Evolutionary conservation across 1,284 basidiomycete genomes (phyloP).

Genomic region (Phaffia rhodozyma): DNA sequence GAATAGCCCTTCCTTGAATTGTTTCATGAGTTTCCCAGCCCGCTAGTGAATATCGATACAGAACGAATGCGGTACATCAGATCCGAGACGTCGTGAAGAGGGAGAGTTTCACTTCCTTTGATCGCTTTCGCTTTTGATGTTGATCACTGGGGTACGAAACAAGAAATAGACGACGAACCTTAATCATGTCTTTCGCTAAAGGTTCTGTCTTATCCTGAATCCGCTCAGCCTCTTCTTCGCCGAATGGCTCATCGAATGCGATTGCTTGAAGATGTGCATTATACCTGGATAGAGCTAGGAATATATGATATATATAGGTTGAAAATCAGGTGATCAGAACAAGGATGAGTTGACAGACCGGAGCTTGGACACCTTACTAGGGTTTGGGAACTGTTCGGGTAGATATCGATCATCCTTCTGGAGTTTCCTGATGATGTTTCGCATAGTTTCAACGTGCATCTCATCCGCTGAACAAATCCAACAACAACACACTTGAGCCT

Average conservation of each 20-base stretch:
- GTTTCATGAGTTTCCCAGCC: too few relatives aligned
- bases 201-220: slow-evolving; percentile 73
- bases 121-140: too few relatives aligned
- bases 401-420: slow-evolving; percentile 65
- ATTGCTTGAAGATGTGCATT: slow-evolving; percentile 81
- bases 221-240: slow-evolving; percentile 55
- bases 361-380: slow-evolving; percentile 45
- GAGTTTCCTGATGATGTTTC: slow-evolving; percentile 64
- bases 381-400: slow-evolving; percentile 85
- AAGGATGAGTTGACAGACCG: slow-evolving; percentile 1
- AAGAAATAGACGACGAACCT: slow-evolving; percentile 39
- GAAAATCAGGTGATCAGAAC: slow-evolving; percentile 17
- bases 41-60: too few relatives aligned
- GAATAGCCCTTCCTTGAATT: too few relatives aligned
- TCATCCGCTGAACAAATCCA: slow-evolving; percentile 46
- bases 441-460: slow-evolving; percentile 54
- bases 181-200: slow-evolving; percentile 63
- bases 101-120: too few relatives aligned
- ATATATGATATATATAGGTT: neutral
- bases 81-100: too few relatives aligned
- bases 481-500: neutral
- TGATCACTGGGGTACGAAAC: too few relatives aligned
- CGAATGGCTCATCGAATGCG: slow-evolving; percentile 60
- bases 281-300: slow-evolving; percentile 56
- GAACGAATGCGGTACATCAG: too few relatives aligned